Conservation (phyloP, 441 rosid genomes). For the Geranium incanum region DNA sequence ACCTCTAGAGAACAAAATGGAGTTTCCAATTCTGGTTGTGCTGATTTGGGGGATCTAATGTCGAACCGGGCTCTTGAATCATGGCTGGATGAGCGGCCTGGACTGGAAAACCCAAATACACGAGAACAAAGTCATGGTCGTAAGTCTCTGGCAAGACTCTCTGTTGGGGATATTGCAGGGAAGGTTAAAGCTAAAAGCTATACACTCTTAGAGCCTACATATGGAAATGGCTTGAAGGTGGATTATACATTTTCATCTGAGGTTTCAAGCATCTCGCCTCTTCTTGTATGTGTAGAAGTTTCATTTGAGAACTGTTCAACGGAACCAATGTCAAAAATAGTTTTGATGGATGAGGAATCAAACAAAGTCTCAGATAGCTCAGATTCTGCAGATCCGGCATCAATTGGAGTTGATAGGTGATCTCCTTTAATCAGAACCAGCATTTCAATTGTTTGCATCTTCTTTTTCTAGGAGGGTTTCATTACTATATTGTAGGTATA, state of each 20-base stretch:
- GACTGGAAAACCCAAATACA: constrained; percentile 37
- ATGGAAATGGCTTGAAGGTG: constrained; percentile 80
- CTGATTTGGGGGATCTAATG: constrained; percentile 55
- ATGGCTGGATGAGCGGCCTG: constrained; percentile 84
- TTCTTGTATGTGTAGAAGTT: constrained; percentile 56
- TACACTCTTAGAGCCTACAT: constrained; percentile 62
- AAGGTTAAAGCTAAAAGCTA: constrained; percentile 62
- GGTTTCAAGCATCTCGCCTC: constrained; percentile 52
- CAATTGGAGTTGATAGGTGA: constrained; percentile 50
- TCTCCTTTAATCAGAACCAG: background rate
- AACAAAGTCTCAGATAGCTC: constrained; percentile 32
- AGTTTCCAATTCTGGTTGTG: constrained; percentile 30
- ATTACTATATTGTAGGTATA: background rate
- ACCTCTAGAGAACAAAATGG: constrained; percentile 31
- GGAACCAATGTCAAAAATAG: constrained; percentile 47
- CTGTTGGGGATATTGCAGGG: constrained; percentile 61
- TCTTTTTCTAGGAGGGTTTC: background rate
- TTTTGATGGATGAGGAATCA: constrained; percentile 58
- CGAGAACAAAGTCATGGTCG: constrained; percentile 35
- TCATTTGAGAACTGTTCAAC: constrained; percentile 61
- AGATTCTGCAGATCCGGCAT: constrained; percentile 33
- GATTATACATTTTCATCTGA: constrained; percentile 73
- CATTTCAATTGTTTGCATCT: constrained; percentile 1
- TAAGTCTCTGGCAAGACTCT: constrained; percentile 65
- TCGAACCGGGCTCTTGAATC: constrained; percentile 61